Evolutionary conservation across 108 stramenopile genomes (phyloP).

Genomic region (Parietichytrium sp.): DNA sequence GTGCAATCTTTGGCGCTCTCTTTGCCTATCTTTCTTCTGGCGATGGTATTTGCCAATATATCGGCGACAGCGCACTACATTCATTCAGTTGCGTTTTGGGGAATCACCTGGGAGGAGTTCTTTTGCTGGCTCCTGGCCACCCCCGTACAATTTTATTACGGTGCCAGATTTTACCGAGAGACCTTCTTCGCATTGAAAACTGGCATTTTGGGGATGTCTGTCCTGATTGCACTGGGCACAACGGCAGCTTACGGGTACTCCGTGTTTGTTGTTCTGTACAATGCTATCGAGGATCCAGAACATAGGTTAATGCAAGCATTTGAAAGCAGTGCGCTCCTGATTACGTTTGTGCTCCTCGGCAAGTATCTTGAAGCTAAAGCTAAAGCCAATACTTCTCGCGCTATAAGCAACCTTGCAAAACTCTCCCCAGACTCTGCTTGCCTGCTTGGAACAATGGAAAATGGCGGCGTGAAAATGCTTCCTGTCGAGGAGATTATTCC

Average conservation of each 20-base stretch:
- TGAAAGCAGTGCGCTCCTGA: constrained; percentile 89
- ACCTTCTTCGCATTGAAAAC: constrained; percentile 70
- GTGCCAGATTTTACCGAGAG: constrained; percentile 73
- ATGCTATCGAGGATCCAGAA: constrained; percentile 17
- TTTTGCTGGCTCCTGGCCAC: constrained; percentile 68
- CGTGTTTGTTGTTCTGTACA: not conserved
- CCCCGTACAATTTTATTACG: constrained; percentile 82
- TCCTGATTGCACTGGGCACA: constrained; percentile 86
- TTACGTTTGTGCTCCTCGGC: constrained; percentile 90
- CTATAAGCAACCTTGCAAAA: constrained; percentile 78
- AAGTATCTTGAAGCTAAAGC: constrained; percentile 83
- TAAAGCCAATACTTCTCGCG: constrained; percentile 78
- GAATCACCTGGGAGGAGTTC: constrained; percentile 55
- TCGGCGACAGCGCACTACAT: not conserved
- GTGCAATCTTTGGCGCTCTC: constrained; percentile 11
- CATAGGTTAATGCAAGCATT: constrained; percentile 65
- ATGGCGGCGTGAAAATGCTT: not conserved
- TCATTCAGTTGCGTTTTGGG: not conserved
- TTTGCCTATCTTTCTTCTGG: constrained; percentile 17
- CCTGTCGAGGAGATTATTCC: not conserved
- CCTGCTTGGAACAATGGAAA: not conserved
- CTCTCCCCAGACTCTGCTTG: constrained; percentile 69
- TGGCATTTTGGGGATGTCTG: constrained; percentile 79
- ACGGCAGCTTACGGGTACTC: constrained; percentile 70
- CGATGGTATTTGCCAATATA: constrained; percentile 10